These are phyloP conservation scores for Calocybe cyanea DNA, from an alignment of 768 basidiomycete genomes.

Conservation along the genomic window DNA sequence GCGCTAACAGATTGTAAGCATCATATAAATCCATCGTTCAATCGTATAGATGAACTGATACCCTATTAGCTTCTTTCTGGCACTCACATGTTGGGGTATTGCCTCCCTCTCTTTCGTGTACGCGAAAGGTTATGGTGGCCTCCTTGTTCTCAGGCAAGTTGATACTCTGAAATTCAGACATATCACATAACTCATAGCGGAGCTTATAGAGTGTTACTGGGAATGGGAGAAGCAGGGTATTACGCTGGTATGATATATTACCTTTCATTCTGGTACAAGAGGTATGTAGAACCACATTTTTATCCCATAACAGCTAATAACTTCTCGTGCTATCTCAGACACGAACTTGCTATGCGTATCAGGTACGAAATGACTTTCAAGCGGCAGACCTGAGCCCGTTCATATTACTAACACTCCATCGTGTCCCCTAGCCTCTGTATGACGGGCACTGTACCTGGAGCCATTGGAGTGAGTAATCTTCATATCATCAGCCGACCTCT, in stretches of 20 bases:
- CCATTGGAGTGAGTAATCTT: conserved; percentile 39
- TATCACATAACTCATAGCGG: background rate
- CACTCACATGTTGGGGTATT: conserved; percentile 50
- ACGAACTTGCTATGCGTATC: conserved; percentile 48
- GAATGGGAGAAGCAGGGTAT: conserved; percentile 59
- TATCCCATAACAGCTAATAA: too few relatives aligned
- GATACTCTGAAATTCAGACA: background rate
- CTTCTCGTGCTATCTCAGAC: conserved; percentile 19
- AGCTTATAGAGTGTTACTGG: conserved; percentile 41
- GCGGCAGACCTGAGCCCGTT: background rate
- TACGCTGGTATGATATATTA: conserved; percentile 63
- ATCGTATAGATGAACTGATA: background rate
- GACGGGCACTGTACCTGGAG: conserved; percentile 56
- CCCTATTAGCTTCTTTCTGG: conserved; percentile 47
- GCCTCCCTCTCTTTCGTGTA: conserved; percentile 51
- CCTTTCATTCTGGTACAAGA: conserved; percentile 54
- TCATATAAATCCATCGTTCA: background rate
- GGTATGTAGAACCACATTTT: too few relatives aligned
- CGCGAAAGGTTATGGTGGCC: conserved; percentile 47
- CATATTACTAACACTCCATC: background rate
- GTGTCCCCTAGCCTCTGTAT: conserved; percentile 43
- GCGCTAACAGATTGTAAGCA: conserved; percentile 52
- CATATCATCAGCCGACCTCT: background rate
- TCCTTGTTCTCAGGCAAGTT: conserved; percentile 44
- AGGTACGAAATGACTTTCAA: conserved; percentile 26